These are phyloP conservation scores for Sechiopsis laciniata DNA, from an alignment of 306 rosid genomes.

Conservation along the genomic window DNA sequence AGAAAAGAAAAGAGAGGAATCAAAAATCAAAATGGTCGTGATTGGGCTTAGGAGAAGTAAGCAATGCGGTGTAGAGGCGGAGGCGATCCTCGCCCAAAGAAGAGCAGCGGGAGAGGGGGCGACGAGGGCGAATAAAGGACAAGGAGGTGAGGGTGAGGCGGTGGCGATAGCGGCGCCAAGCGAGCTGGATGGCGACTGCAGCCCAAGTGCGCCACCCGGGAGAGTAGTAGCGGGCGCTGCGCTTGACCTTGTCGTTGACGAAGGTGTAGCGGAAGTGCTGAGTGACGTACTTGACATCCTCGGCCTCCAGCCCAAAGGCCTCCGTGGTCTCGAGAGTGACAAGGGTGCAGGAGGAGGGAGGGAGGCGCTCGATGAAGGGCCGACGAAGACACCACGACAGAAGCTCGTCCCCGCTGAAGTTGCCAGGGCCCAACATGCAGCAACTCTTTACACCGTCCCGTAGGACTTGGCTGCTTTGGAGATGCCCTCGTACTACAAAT, in stretches of 20 bases:
- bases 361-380: constrained; percentile 71
- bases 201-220: constrained; percentile 99
- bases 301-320: constrained; percentile 77
- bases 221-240: constrained; percentile 86
- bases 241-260: constrained; percentile 74
- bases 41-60: constrained; percentile 89
- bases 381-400: constrained; percentile 85
- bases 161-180: constrained; percentile 78
- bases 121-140: constrained; percentile 72
- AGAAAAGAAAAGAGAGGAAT: too few relatives aligned
- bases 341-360: constrained; percentile 66
- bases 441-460: constrained; percentile 83
- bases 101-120: constrained; percentile 67
- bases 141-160: constrained; percentile 58
- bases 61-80: constrained; percentile 70
- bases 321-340: constrained; percentile 73
- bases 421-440: constrained; percentile 92
- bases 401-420: constrained; percentile 87
- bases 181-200: constrained; percentile 81
- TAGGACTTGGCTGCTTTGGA: constrained; percentile 78
- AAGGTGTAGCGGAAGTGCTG: constrained; percentile 92
- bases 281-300: constrained; percentile 81
- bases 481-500: constrained; percentile 89
- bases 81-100: constrained; percentile 83
- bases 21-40: constrained; percentile 59